Percentiles rank a stretch among this genome's conserved stretches.
phyloP scores from a whole-genome alignment of 73 alveolate genomes.

The Tetrahymena borealis region DNA sequence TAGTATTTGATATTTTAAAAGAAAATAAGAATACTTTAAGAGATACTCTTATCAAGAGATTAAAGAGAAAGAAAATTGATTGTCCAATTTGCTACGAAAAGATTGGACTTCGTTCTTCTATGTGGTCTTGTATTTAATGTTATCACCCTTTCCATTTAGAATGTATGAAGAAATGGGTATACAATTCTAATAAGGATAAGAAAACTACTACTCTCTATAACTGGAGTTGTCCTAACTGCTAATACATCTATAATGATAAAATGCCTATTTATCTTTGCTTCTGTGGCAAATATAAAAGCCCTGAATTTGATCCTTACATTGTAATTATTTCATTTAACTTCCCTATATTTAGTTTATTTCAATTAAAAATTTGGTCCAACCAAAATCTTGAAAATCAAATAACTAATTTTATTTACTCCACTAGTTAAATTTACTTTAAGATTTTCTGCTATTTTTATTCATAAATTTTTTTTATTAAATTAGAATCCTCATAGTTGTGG shows the following conservation, averaged over 20 bases:
- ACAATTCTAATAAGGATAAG: constrained; percentile 65
- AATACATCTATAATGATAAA: constrained; percentile 65
- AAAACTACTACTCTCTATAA: constrained; percentile 36
- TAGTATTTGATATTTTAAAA: constrained; percentile 27
- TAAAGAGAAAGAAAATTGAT: constrained; percentile 37
- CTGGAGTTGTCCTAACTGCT: constrained; percentile 95
- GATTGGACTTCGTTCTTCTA: constrained; percentile 45
- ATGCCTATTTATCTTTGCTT: constrained; percentile 82
- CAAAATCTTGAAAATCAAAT: no score
- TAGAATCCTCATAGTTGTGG: constrained; percentile 92
- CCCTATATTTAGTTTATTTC: background rate
- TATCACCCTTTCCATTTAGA: constrained; percentile 80
- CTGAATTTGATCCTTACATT: constrained; percentile 64
- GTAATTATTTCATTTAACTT: background rate
- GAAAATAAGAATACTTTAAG: constrained; percentile 16
- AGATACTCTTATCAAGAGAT: constrained; percentile 32
- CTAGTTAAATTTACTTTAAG: no score
- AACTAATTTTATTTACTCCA: no score
- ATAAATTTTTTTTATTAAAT: background rate
- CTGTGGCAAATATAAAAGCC: constrained; percentile 74
- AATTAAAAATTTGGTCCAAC: background rate
- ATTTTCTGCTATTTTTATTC: no score
- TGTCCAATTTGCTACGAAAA: constrained; percentile 66
- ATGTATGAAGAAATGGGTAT: constrained; percentile 89
- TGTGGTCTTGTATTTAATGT: constrained; percentile 88